These are phyloP conservation scores for Tolypocladium endophyticum DNA, from an alignment of 2,329 filamentous ascomycete species.

Conservation along the genomic window DNA sequence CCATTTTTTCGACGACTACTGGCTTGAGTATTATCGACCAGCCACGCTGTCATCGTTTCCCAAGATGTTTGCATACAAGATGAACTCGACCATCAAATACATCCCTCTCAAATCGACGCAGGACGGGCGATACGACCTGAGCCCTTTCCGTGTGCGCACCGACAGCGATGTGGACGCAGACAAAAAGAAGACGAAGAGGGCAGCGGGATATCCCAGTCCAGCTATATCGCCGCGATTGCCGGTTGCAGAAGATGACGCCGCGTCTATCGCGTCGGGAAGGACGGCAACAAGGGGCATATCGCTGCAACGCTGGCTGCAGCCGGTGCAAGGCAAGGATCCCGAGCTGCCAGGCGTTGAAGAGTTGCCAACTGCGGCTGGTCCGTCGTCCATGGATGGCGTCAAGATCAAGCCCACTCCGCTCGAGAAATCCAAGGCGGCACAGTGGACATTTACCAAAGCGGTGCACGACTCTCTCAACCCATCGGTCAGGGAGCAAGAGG, in stretches of 20 bases:
- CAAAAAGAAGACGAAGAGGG: constrained; percentile 56
- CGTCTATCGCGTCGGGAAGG: constrained; percentile 27
- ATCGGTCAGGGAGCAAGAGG: constrained; percentile 64
- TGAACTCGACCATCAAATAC: constrained; percentile 82
- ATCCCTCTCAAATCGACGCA: constrained; percentile 65
- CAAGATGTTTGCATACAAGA: constrained; percentile 86
- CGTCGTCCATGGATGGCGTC: neutral
- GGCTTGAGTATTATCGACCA: constrained; percentile 93
- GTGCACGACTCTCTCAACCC: constrained; percentile 81
- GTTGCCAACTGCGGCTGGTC: neutral
- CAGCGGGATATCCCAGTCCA: constrained; percentile 59
- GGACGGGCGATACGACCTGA: constrained; percentile 70
- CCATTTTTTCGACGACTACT: constrained; percentile 79
- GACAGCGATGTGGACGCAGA: constrained; percentile 48
- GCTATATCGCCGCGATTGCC: constrained; percentile 23
- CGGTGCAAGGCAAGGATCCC: constrained; percentile 25
- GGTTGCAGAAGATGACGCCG: constrained; percentile 26
- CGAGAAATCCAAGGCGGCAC: constrained; percentile 72
- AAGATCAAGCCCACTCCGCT: constrained; percentile 47
- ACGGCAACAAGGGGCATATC: constrained; percentile 36
- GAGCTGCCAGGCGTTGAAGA: neutral
- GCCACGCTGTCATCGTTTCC: constrained; percentile 77
- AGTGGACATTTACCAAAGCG: constrained; percentile 82
- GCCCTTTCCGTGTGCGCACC: constrained; percentile 74
- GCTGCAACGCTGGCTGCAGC: constrained; percentile 53